A percentile compares a stretch with the other conserved stretches of the same genome.
Evolutionary conservation across 495 filamentous ascomycete genomes (phyloP).

Genomic region (Usnea hakonensis): DNA sequence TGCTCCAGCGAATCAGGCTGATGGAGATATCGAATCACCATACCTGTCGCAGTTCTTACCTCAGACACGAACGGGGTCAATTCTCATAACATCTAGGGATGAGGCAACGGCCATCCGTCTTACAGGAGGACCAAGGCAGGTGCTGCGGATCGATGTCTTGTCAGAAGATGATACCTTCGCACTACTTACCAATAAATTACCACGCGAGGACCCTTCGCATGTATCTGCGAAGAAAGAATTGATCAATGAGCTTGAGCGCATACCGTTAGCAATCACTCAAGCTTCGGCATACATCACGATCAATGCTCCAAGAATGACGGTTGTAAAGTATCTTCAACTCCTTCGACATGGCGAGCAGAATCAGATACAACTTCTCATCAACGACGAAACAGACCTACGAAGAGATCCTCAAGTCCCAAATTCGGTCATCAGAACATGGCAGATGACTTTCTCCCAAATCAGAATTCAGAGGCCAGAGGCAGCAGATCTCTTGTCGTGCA

Average conservation of each 20-base stretch:
- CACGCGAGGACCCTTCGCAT: conserved; percentile 25
- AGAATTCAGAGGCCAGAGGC: conserved; percentile 25
- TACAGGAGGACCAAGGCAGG: conserved; percentile 15
- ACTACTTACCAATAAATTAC: conserved; percentile 19
- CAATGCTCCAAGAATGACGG: conserved; percentile 20
- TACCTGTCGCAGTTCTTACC: too few relatives aligned
- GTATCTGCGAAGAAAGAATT: conserved; percentile 23
- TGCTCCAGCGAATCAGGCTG: neutral
- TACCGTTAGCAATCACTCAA: conserved; percentile 44
- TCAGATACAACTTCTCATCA: conserved; percentile 30
- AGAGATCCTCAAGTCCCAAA: conserved; percentile 33
- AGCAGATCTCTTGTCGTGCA: conserved; percentile 35
- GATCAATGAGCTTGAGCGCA: conserved; percentile 30
- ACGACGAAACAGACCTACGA: conserved; percentile 33
- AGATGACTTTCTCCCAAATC: conserved; percentile 43
- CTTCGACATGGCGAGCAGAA: conserved; percentile 29
- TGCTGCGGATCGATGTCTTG: conserved; percentile 17
- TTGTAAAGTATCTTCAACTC: conserved; percentile 28
- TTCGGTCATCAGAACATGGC: conserved; percentile 38
- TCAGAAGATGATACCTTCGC: conserved; percentile 17
- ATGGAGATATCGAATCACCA: too few relatives aligned
- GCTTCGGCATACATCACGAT: conserved; percentile 42
- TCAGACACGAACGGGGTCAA: too few relatives aligned
- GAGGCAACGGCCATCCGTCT: conserved; percentile 23
- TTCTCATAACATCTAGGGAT: conserved; percentile 30